These are phyloP conservation scores for Beauveria bassiana DNA, from an alignment of 2,329 filamentous ascomycete species.

Conservation along the genomic window DNA sequence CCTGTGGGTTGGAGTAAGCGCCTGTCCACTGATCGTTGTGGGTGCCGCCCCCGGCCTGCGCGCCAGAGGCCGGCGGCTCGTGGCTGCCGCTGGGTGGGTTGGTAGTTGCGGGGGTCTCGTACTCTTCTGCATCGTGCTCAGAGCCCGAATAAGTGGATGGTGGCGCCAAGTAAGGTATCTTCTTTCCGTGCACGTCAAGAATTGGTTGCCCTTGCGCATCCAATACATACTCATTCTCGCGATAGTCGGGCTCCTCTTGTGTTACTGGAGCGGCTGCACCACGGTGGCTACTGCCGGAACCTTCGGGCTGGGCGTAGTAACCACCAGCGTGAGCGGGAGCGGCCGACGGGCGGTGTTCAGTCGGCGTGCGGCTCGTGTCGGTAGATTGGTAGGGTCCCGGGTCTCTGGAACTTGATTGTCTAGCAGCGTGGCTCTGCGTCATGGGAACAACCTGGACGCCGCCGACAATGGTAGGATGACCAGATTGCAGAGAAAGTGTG, in stretches of 20 bases:
- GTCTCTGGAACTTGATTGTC: slow-evolving; percentile 39
- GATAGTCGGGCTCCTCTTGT: slow-evolving; percentile 11
- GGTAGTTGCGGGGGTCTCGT: slow-evolving; percentile 44
- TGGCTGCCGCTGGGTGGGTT: slow-evolving; percentile 29
- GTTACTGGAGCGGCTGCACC: neutral
- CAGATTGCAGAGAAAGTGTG: slow-evolving; percentile 75
- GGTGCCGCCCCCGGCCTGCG: slow-evolving; percentile 15
- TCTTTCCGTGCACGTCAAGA: slow-evolving; percentile 52
- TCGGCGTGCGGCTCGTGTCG: slow-evolving; percentile 15
- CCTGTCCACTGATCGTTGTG: slow-evolving; percentile 31
- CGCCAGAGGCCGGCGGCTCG: slow-evolving; percentile 24
- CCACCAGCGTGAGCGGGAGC: neutral
- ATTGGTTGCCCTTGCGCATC: slow-evolving; percentile 54
- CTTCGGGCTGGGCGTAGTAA: slow-evolving; percentile 1
- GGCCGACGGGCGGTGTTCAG: neutral
- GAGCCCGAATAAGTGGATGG: slow-evolving; percentile 38
- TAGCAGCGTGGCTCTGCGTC: slow-evolving; percentile 60
- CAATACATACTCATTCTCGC: slow-evolving; percentile 60
- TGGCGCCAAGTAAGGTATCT: slow-evolving; percentile 44
- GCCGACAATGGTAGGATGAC: slow-evolving; percentile 80
- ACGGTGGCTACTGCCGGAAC: slow-evolving; percentile 12
- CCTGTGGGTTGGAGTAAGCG: slow-evolving; percentile 36
- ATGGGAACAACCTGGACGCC: slow-evolving; percentile 95
- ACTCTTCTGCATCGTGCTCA: slow-evolving; percentile 49
- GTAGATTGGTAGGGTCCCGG: slow-evolving; percentile 20